Percentiles rank a stretch among this genome's conserved stretches.
Evolutionary conservation across 805 yeast genomes (phyloP).

Genomic region (Ogataea pini): DNA sequence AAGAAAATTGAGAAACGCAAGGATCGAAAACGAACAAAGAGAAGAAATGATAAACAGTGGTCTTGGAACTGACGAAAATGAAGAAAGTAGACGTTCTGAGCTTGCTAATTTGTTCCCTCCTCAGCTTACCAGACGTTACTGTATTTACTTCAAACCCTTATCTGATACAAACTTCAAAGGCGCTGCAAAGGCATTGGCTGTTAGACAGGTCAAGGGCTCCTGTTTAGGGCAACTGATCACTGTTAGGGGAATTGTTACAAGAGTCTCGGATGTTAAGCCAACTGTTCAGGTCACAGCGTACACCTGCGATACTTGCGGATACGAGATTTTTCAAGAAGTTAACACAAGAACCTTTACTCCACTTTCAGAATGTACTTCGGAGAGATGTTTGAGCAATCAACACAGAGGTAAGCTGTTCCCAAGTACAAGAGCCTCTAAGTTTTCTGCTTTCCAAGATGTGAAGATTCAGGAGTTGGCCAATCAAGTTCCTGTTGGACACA

Average conservation of each 20-base stretch:
- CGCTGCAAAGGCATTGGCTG: conserved; percentile 66
- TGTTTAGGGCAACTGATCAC: conserved; percentile 86
- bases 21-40: conserved; percentile 65
- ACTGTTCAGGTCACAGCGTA: conserved; percentile 88
- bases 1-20: conserved; percentile 77
- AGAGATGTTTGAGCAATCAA: conserved; percentile 74
- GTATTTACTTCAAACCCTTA: conserved; percentile 82
- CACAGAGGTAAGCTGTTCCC: conserved; percentile 87
- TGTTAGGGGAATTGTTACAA: conserved; percentile 89
- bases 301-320: conserved; percentile 97
- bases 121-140: conserved; percentile 81
- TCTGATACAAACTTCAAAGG: conserved; percentile 40
- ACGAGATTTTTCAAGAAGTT: conserved; percentile 95
- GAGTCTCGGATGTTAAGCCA: conserved; percentile 97
- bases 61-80: conserved; percentile 26
- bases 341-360: conserved; percentile 83
- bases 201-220: conserved; percentile 83
- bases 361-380: conserved; percentile 81
- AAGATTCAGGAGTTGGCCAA: conserved; percentile 91
- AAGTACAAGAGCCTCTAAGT: conserved; percentile 94
- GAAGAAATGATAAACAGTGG: conserved; percentile 56
- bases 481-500: conserved; percentile 98
- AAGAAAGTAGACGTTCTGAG: conserved; percentile 22
- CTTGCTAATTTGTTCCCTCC: conserved; percentile 72
- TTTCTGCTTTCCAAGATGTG: conserved; percentile 92